These are phyloP conservation scores for Diaporthe sp. DNA, from an alignment of 2,329 filamentous ascomycete genomes.

Conservation along the genomic window DNA sequence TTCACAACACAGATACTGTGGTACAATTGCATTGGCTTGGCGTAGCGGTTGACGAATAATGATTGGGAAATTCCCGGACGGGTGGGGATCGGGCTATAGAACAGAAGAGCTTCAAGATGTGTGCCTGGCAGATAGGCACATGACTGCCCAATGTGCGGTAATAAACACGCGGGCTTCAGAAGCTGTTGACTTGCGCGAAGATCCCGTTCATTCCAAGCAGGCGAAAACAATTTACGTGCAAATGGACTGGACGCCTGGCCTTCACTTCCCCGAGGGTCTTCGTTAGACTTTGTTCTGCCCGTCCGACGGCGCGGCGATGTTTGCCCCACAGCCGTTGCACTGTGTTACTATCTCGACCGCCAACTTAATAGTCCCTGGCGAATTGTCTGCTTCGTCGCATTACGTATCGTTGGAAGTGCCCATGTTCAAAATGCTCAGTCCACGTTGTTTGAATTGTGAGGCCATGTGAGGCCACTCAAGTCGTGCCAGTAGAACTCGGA, in stretches of 20 bases:
- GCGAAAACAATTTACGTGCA: neutral
- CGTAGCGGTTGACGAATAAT: conserved; percentile 18
- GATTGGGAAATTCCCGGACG: neutral
- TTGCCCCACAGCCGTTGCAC: neutral
- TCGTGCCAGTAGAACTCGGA: neutral
- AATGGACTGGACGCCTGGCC: too few relatives aligned
- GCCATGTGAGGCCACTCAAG: neutral
- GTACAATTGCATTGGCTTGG: conserved; percentile 20
- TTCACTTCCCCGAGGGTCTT: too few relatives aligned
- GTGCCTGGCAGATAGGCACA: neutral
- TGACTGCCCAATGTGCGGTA: neutral
- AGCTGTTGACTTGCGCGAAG: neutral
- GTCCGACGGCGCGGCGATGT: too few relatives aligned
- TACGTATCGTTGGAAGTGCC: neutral
- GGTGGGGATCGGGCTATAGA: neutral
- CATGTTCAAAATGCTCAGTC: neutral
- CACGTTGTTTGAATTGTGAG: neutral
- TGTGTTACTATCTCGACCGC: neutral
- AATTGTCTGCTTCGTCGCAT: neutral
- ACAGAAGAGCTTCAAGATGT: neutral
- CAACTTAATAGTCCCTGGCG: neutral
- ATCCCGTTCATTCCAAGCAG: neutral
- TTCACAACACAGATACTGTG: neutral
- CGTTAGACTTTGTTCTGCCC: too few relatives aligned
- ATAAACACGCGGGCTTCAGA: neutral